Evolutionary conservation across 352 stramenopile species (phyloP), one percentile per base, ranked within the genome.

Genomic region (Elongisporangium undulatum): DNA sequence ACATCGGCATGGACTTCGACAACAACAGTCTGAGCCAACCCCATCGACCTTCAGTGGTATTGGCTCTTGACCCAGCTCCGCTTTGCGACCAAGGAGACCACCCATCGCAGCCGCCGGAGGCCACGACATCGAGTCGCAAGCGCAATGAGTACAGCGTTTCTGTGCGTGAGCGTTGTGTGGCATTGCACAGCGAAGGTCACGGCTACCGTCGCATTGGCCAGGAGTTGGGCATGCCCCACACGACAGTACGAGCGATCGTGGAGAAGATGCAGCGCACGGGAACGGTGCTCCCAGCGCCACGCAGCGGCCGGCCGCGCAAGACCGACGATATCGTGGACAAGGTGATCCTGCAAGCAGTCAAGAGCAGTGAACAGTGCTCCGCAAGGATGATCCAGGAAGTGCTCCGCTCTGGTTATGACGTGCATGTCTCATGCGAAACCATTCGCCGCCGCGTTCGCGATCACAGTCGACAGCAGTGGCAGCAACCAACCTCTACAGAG

Each of bases 161-260:
- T 57, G 61, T 76, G 13, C 75, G 81, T 20, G 77, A 89, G 51
- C 61, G 76, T 41, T 89, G 79, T 53, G 75, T 91, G 17, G 53
- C 61, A n/a, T 59, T 88, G 50, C 75, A 88, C 23, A 58, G 34
- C 17, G 55, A 82, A 63, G 82, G 79, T 13, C 49, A 86, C 50
- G 79, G 82, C 0, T 91, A 85, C 49, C 75, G 79, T 9, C 71
- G 71, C 54, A 89, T 91, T 34, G 75, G 75, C 13, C 74, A 83
- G 59, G 51, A 75, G 51, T 72, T 91, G 17, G 69, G 72, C 29
- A 89, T 88, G 79, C 79, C 79, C 3, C 77, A 88, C 57, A 88
- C 82, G 4, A 89, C 77, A 12, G 82, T 91, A n/a, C 75, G 77
- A 1, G 82, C 79, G 10, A 89, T 91, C 58, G 74, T 88, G 49